These are phyloP conservation scores for Achaetomiella virescens DNA, from an alignment of 495 filamentous ascomycete species.

Conservation along the genomic window DNA sequence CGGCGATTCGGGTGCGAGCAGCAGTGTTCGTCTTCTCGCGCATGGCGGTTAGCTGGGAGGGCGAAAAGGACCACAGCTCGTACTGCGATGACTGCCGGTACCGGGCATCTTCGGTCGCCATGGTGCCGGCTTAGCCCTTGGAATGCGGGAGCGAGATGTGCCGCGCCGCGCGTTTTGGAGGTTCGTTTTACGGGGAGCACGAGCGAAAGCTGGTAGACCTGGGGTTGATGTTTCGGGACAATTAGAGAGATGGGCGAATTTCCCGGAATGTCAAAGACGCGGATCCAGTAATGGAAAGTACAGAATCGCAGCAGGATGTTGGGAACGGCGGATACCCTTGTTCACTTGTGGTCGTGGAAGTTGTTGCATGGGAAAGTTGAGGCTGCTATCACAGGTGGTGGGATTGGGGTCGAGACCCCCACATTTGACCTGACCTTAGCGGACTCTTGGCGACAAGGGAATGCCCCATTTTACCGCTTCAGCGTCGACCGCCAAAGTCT, in stretches of 20 bases:
- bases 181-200: too few relatives aligned
- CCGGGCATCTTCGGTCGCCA: conserved; percentile 71
- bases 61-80: conserved; percentile 88
- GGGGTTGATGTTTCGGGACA: too few relatives aligned
- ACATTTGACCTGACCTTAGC: too few relatives aligned
- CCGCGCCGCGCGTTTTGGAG: too few relatives aligned
- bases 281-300: too few relatives aligned
- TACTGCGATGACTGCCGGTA: conserved; percentile 91
- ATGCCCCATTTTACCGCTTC: too few relatives aligned
- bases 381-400: neutral
- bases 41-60: conserved; percentile 57
- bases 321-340: neutral
- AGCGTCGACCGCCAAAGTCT: neutral
- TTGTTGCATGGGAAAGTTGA: neutral
- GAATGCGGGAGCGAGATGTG: too few relatives aligned
- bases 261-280: too few relatives aligned
- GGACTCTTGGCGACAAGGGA: too few relatives aligned
- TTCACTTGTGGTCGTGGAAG: neutral
- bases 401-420: neutral
- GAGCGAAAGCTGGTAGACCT: too few relatives aligned
- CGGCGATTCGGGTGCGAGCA: conserved; percentile 63
- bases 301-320: too few relatives aligned
- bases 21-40: conserved; percentile 69
- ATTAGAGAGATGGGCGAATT: too few relatives aligned
- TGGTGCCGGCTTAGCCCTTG: conserved; percentile 11